Percentiles rank a stretch among this genome's conserved stretches.
Evolutionary conservation across 2,329 filamentous ascomycete species (phyloP).

Genomic region (Zasmidium citrigriseum): DNA sequence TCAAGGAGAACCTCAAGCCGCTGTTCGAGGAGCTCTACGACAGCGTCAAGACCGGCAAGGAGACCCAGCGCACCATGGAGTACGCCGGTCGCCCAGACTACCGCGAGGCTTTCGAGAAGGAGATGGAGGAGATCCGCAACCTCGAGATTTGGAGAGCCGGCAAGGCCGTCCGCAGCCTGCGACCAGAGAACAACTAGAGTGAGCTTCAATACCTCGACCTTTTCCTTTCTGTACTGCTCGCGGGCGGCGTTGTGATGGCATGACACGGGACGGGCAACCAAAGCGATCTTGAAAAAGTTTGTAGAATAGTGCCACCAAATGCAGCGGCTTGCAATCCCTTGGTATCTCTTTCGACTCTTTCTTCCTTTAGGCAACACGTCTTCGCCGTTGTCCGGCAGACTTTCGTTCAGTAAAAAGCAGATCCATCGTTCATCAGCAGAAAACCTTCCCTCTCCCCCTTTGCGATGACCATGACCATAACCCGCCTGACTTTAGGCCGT

Average conservation of each 20-base stretch:
- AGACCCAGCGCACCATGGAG: constrained; percentile 95
- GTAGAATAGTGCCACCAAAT: constrained; percentile 5
- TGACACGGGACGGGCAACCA: neutral
- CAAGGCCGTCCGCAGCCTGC: constrained; percentile 77
- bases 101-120: constrained; percentile 93
- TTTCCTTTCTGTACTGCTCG: neutral
- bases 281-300: constrained; percentile 8
- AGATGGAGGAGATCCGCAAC: constrained; percentile 97
- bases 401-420: too few relatives aligned
- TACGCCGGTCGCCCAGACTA: constrained; percentile 97
- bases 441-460: neutral
- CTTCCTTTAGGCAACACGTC: neutral
- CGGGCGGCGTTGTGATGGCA: neutral
- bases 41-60: constrained; percentile 83
- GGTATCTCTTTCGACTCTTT: neutral
- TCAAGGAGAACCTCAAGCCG: constrained; percentile 98
- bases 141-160: constrained; percentile 99
- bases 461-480: too few relatives aligned
- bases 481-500: constrained; percentile 1
- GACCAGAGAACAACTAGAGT: constrained; percentile 39
- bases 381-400: too few relatives aligned
- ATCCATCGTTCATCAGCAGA: too few relatives aligned
- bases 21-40: constrained; percentile 98
- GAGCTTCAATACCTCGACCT: neutral
- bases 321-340: neutral